phyloP scores from a whole-genome alignment of 192 early-diverging fungal genomes.

The Podochytrium sp. region DNA sequence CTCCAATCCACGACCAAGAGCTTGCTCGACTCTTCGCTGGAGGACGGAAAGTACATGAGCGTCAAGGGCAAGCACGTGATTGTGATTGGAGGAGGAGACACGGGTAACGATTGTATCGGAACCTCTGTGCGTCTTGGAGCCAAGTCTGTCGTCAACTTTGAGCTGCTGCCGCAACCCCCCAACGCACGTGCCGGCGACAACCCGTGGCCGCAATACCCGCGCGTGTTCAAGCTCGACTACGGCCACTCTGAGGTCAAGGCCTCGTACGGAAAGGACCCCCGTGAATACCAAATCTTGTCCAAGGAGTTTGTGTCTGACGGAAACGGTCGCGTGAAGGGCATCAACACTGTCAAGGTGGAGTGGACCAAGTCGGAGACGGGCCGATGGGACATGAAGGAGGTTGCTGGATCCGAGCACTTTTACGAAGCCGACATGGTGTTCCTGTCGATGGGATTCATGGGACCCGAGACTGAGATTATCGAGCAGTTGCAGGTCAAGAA shows the following conservation, averaged over 20 bases:
- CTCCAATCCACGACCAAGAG: constrained; percentile 87
- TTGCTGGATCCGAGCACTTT: constrained; percentile 82
- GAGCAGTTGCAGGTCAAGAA: constrained; percentile 81
- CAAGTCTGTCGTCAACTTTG: constrained; percentile 91
- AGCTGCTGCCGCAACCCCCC: constrained; percentile 95
- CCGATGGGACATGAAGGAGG: constrained; percentile 90
- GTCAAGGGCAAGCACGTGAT: constrained; percentile 93
- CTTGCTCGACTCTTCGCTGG: constrained; percentile 79
- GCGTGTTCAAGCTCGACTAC: constrained; percentile 94
- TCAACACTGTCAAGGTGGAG: constrained; percentile 94
- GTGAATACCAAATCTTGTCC: constrained; percentile 92
- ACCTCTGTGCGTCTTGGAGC: constrained; percentile 92
- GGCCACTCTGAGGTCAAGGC: constrained; percentile 90
- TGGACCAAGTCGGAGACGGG: constrained; percentile 81
- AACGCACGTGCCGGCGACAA: constrained; percentile 79
- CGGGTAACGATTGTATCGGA: constrained; percentile 95
- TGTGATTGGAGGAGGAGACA: constrained; percentile 98
- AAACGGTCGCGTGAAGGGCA: constrained; percentile 80
- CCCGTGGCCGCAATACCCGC: constrained; percentile 98
- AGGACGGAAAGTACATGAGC: constrained; percentile 74
- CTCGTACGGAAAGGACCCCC: constrained; percentile 93
- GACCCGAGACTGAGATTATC: constrained; percentile 84
- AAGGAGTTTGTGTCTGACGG: constrained; percentile 92
- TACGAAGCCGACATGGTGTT: constrained; percentile 91
- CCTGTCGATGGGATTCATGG: constrained; percentile 94